These are phyloP conservation scores for Stemphylium vesicarium DNA, from an alignment of 2,329 filamentous ascomycete genomes.

Conservation along the genomic window DNA sequence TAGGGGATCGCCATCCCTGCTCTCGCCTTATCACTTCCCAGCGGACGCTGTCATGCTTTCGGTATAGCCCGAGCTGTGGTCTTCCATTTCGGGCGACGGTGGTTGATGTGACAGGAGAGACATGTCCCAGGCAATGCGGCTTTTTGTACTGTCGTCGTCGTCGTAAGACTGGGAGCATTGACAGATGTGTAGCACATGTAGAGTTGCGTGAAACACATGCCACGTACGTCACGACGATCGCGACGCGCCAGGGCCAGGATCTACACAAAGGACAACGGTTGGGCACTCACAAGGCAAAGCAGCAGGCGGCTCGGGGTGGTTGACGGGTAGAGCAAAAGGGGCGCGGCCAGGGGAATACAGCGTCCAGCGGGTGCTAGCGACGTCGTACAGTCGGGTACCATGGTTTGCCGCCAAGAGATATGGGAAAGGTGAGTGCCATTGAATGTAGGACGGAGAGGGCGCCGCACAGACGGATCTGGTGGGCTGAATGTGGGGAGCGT, in stretches of 20 bases:
- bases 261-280: slow-evolving; percentile 1
- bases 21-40: slow-evolving; percentile 15
- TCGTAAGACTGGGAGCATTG: not conserved
- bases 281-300: not conserved
- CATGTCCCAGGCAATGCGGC: not conserved
- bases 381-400: not conserved
- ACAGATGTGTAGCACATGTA: slow-evolving; percentile 1
- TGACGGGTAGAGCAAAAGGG: not conserved
- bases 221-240: slow-evolving; percentile 16
- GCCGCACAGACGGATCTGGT: slow-evolving; percentile 8
- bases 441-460: slow-evolving; percentile 3
- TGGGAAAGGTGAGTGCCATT: not conserved
- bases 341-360: not conserved
- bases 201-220: slow-evolving; percentile 12
- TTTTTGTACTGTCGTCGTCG: not conserved
- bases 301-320: not conserved
- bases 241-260: slow-evolving; percentile 12
- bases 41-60: slow-evolving; percentile 11
- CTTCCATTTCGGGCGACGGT: not conserved
- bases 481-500: slow-evolving; percentile 12
- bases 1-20: slow-evolving; percentile 7
- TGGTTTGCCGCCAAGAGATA: too few relatives aligned
- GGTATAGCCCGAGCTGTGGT: slow-evolving; percentile 3
- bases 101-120: not conserved
- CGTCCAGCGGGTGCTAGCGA: too few relatives aligned